These are phyloP conservation scores for Gossypium schwendimanii DNA, from an alignment of 441 rosid species.

Conservation along the genomic window DNA sequence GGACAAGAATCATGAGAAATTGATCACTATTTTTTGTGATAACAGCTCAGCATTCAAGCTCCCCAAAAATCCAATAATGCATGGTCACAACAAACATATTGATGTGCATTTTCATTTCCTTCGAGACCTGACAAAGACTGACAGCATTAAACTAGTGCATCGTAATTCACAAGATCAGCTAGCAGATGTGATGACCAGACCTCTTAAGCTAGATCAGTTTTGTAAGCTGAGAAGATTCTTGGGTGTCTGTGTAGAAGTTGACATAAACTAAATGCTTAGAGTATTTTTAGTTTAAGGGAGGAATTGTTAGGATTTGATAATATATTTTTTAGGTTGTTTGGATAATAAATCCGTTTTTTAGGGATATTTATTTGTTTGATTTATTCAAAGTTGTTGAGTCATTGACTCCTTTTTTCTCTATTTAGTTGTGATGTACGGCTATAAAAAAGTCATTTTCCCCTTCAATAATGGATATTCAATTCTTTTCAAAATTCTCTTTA, in stretches of 20 bases:
- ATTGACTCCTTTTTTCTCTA: background rate
- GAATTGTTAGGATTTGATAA: background rate
- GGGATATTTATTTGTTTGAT: background rate
- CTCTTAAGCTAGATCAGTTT: background rate
- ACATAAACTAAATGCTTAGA: background rate
- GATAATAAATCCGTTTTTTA: background rate
- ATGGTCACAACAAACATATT: background rate
- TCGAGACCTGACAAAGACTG: background rate
- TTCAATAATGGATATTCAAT: too few species aligned
- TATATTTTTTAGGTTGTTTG: background rate
- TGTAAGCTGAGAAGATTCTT: background rate
- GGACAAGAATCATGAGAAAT: background rate
- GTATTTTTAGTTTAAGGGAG: background rate
- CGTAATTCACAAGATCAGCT: background rate
- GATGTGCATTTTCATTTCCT: background rate
- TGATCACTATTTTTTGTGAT: background rate
- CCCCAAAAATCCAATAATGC: too few species aligned
- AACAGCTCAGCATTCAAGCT: too few species aligned
- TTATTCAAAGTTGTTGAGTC: too few species aligned
- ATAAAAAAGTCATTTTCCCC: too few species aligned
- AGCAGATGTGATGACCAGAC: background rate
- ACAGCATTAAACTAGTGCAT: background rate
- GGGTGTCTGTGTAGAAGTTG: background rate
- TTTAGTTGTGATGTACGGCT: too few species aligned
- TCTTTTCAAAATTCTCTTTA: too few species aligned